phyloP scores from a whole-genome alignment of 2,329 filamentous ascomycete species.

The Botryotinia calthae region DNA sequence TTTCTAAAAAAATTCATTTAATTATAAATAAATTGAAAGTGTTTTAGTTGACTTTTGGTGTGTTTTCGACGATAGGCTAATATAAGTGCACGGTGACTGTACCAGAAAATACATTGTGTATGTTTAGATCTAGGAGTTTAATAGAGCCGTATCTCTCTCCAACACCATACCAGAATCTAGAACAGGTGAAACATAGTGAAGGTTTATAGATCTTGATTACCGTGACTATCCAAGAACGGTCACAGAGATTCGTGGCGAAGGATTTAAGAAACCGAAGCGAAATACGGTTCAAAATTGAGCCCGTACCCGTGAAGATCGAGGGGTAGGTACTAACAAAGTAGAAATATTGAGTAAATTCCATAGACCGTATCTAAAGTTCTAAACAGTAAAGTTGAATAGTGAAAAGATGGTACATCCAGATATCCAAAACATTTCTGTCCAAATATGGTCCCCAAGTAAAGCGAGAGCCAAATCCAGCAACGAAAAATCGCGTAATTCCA shows the following conservation, averaged over 20 bases:
- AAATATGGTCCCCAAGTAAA: background rate
- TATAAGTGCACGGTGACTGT: too few species aligned
- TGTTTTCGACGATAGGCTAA: too few species aligned
- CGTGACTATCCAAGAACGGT: background rate
- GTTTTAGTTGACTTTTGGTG: too few species aligned
- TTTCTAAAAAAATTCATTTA: too few species aligned
- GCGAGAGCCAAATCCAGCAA: background rate
- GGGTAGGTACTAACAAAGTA: background rate
- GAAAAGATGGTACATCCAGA: background rate
- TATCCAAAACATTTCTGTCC: fast-evolving
- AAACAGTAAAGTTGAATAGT: background rate
- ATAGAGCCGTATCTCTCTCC: too few species aligned
- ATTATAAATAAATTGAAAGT: too few species aligned
- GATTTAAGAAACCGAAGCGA: background rate
- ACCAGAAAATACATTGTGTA: background rate
- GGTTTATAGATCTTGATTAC: background rate
- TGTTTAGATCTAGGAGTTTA: background rate
- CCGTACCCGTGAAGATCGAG: background rate
- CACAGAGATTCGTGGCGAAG: background rate
- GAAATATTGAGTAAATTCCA: background rate
- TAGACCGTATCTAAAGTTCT: too few species aligned
- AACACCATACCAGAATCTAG: background rate
- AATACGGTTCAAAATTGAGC: too few species aligned
- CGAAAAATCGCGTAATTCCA: background rate
- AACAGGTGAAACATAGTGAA: too few species aligned